phyloP scores from a whole-genome alignment of 768 basidiomycete genomes.

The Porphyrellus cyaneotinctus region DNA sequence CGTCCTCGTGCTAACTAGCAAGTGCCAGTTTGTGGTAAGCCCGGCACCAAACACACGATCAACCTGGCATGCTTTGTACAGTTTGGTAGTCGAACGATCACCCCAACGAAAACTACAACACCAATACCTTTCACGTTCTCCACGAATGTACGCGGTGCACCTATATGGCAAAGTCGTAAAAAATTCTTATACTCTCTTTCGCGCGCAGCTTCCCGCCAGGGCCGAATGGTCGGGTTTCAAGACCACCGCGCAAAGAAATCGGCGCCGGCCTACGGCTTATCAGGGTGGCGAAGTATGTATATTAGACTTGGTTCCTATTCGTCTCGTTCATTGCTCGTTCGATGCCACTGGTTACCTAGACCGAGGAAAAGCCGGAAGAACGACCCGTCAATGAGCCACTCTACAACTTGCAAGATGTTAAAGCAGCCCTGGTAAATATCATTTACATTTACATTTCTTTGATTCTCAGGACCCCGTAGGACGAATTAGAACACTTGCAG shows the following conservation, averaged over 20 bases:
- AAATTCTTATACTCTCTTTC: not conserved
- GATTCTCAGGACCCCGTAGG: not conserved
- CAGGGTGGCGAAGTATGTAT: not conserved
- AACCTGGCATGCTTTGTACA: not conserved
- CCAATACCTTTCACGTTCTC: conserved; percentile 7
- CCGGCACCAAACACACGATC: too few species aligned
- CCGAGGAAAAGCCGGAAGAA: not conserved
- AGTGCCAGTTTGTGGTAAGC: not conserved
- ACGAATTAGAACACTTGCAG: conserved; percentile 8
- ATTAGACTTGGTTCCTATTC: not conserved
- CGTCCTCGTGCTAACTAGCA: not conserved
- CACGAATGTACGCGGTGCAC: not conserved
- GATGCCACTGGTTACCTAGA: not conserved
- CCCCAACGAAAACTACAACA: not conserved
- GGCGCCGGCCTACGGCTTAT: not conserved
- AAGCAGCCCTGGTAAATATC: not conserved
- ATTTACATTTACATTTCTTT: not conserved
- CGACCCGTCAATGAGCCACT: not conserved
- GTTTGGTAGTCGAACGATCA: conserved; percentile 8
- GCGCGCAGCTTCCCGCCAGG: not conserved
- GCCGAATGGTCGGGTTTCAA: not conserved
- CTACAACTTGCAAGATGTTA: conserved; percentile 9
- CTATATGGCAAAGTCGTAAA: not conserved
- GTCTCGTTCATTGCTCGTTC: not conserved
- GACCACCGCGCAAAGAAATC: not conserved